These are phyloP conservation scores for Auriscalpium vulgare DNA, from an alignment of 768 basidiomycete species.

Conservation along the genomic window DNA sequence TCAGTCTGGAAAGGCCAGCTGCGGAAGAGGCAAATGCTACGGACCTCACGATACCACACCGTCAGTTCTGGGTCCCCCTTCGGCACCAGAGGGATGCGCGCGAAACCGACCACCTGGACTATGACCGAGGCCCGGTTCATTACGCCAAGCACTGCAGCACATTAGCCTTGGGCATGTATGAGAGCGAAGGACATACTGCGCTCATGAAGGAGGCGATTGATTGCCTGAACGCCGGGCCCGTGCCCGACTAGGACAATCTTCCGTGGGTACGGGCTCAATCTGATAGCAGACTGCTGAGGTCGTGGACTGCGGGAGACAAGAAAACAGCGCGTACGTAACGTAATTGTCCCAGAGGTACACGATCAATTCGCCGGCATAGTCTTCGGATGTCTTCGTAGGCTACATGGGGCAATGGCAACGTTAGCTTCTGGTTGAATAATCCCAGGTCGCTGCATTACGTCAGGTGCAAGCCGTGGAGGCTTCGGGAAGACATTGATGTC, in stretches of 20 bases:
- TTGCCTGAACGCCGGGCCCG: slow-evolving; percentile 70
- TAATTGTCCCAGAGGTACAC: slow-evolving; percentile 96
- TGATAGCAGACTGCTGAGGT: not conserved
- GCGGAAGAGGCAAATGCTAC: slow-evolving; percentile 8
- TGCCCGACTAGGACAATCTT: slow-evolving; percentile 81
- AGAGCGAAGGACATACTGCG: slow-evolving; percentile 43
- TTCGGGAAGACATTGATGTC: slow-evolving; percentile 83
- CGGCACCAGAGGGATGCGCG: slow-evolving; percentile 13
- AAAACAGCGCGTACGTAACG: slow-evolving; percentile 54
- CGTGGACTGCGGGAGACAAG: not conserved
- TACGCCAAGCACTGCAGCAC: slow-evolving; percentile 29
- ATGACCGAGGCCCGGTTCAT: slow-evolving; percentile 29
- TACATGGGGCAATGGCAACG: slow-evolving; percentile 2
- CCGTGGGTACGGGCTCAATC: slow-evolving; percentile 27
- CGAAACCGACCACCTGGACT: slow-evolving; percentile 15
- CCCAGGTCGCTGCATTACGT: slow-evolving; percentile 2
- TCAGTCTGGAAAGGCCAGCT: not conserved
- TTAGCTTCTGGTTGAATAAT: no score
- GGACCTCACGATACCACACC: slow-evolving; percentile 67
- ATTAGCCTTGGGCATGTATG: not conserved
- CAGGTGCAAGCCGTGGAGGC: slow-evolving; percentile 3
- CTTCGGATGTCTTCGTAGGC: slow-evolving; percentile 17
- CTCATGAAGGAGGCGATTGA: slow-evolving; percentile 66
- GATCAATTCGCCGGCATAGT: slow-evolving; percentile 50
- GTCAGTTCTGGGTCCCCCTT: slow-evolving; percentile 8